A percentile compares a stretch with the other conserved stretches of the same genome.
phyloP scores from a whole-genome alignment of 2,329 filamentous ascomycete species.

The Anthostomella pinea region DNA sequence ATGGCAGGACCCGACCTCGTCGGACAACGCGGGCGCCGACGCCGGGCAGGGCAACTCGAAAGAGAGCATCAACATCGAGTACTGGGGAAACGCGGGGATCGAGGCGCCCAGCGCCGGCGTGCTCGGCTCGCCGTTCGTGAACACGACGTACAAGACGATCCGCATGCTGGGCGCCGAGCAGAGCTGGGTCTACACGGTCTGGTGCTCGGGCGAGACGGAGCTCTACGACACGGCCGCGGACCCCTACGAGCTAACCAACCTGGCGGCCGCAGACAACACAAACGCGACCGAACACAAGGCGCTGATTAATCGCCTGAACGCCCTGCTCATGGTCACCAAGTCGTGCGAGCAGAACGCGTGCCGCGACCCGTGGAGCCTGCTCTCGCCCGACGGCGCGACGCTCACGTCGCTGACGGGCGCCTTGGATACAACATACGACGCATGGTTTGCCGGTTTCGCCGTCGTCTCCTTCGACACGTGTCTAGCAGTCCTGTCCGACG shows the following conservation, averaged over 20 bases:
- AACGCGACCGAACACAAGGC: constrained; percentile 20
- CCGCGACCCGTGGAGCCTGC: constrained; percentile 16
- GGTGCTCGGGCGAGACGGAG: constrained; percentile 55
- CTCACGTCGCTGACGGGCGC: constrained; percentile 19
- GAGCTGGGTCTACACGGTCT: constrained; percentile 50
- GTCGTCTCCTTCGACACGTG: constrained; percentile 21
- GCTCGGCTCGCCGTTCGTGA: constrained; percentile 6
- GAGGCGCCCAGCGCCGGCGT: constrained; percentile 16
- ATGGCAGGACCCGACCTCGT: constrained; percentile 24
- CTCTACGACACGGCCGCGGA: constrained; percentile 46
- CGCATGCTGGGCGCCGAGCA: constrained; percentile 41
- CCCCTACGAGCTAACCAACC: constrained; percentile 13
- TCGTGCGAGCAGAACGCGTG: constrained; percentile 16
- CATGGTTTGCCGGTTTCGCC: constrained; percentile 16
- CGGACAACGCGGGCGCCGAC: constrained; percentile 2
- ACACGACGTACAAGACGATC: constrained; percentile 46
- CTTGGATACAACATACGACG: constrained; percentile 16
- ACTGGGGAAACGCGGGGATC: constrained; percentile 24
- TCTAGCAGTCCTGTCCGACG: constrained; percentile 13
- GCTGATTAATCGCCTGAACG: constrained; percentile 16
- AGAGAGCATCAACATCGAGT: constrained; percentile 28
- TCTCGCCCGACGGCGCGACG: constrained; percentile 10
- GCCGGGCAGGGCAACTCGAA: constrained; percentile 12
- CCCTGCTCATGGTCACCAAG: constrained; percentile 20
- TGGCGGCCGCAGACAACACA: neutral